Evolutionary conservation across 192 early-diverging fungal genomes (phyloP), one percentile per base, ranked within the genome.

Genomic region (Backusella luteola): DNA sequence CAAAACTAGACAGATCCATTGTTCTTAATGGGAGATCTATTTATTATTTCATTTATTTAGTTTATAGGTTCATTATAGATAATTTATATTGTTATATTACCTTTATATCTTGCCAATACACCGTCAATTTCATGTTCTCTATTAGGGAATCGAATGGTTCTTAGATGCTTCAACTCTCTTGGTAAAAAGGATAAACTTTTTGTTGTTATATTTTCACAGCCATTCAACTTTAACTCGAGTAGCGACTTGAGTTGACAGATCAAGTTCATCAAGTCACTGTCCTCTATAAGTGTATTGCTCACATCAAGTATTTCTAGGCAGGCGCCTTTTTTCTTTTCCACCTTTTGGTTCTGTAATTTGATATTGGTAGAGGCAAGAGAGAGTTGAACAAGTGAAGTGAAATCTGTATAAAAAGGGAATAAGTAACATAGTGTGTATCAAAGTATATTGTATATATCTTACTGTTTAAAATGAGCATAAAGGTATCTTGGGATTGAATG

Each of bases 61-160:
- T 36, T 11, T 23, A 4, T 23, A 19, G 3, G 0, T 32, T 67
- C 36, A 75, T 71, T 19, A 21, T 39, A 5, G 21, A 14, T 32
- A 53, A 34, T 32, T 73, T 21, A 21, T 72, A 39, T 73, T 53
- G 23, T 34, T 66, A 44, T 38, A 53, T 69, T 76, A 86, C 85
- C 79, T 77, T 80, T 73, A 34, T 75, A 80, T 34, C 52, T 63
- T 23, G 73, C 69, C 6, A 89, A 63, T 2, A 85, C 75, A 34
- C 71, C 84, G 56, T 84, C 74, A 0, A 90, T 71, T 32, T 88
- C 84, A 53, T 85, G 80, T 49, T 90, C 86, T 21, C 82, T 80
- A 34, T 82, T 83, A 4, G 89, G 89, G 29, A 91, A 87, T 46
- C 73, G 69, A 12, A 90, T 52, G 9, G 73, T 46, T 15, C 83